A percentile compares a stretch with the other conserved stretches of the same genome.
phyloP scores from a whole-genome alignment of 345 rosid species.

The Moricandia arvensis region DNA sequence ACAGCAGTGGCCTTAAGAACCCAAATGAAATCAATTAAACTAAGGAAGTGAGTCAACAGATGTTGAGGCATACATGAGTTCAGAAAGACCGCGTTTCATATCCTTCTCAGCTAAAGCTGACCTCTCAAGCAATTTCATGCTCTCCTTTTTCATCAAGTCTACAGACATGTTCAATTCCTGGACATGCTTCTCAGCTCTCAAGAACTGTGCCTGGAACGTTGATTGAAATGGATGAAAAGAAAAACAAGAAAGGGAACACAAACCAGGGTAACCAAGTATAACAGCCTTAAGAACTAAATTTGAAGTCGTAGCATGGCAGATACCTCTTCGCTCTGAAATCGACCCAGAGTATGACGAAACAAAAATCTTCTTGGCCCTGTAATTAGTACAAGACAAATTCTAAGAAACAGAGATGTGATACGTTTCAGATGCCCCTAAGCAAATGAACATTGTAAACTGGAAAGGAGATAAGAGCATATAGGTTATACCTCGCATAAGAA shows the following conservation, averaged over 20 bases:
- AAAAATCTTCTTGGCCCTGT: constrained; percentile 89
- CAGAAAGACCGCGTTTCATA: constrained; percentile 68
- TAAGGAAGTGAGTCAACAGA: neutral
- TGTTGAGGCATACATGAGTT: constrained; percentile 55
- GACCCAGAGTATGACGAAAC: constrained; percentile 72
- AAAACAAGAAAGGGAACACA: neutral
- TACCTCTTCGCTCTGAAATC: constrained; percentile 93
- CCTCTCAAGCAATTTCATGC: constrained; percentile 82
- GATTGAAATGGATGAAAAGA: constrained; percentile 18
- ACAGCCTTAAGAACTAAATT: neutral
- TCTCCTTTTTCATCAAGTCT: constrained; percentile 83
- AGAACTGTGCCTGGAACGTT: constrained; percentile 61
- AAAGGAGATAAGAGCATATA: constrained; percentile 6
- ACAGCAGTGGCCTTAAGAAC: constrained; percentile 16
- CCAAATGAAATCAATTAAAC: neutral
- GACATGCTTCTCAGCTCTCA: constrained; percentile 76
- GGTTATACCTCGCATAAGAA: constrained; percentile 71
- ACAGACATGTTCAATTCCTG: constrained; percentile 71
- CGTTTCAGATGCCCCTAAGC: neutral
- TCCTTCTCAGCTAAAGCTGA: constrained; percentile 84
- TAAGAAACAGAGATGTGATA: neutral
- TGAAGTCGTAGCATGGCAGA: constrained; percentile 2
- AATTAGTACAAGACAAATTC: neutral
- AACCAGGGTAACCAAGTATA: neutral
- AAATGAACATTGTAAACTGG: neutral